phyloP scores from a whole-genome alignment of 129 eudicot genomes.

The Flaveria robusta region DNA sequence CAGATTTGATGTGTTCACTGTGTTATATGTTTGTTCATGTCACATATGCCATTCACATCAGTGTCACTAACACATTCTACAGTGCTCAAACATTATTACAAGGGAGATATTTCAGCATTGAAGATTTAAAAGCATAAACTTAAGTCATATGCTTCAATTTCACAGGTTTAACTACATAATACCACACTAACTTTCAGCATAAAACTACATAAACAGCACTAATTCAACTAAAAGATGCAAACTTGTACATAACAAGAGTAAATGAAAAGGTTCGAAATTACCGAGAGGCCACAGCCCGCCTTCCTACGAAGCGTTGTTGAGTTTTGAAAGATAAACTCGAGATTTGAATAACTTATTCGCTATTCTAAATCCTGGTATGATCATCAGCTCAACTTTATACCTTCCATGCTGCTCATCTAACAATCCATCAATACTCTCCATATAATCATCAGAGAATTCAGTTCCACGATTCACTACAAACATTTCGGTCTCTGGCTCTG shows the following conservation, averaged over 20 bases:
- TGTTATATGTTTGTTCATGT: background rate
- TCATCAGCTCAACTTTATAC: conserved; percentile 65
- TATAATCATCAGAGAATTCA: conserved; percentile 49
- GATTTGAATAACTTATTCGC: conserved; percentile 47
- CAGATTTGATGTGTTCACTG: background rate
- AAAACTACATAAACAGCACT: conserved; percentile 26
- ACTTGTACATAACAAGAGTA: conserved; percentile 23
- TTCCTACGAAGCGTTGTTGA: conserved; percentile 24
- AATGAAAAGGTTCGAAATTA: conserved; percentile 23
- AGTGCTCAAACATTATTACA: background rate
- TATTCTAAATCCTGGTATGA: conserved; percentile 62
- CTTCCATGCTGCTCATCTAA: conserved; percentile 33
- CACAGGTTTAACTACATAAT: conserved; percentile 24
- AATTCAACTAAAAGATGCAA: conserved; percentile 18
- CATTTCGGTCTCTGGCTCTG: conserved; percentile 49
- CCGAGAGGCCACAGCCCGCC: conserved; percentile 5
- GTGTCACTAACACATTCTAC: background rate
- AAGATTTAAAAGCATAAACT: conserved; percentile 30
- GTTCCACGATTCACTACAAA: conserved; percentile 55
- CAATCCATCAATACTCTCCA: conserved; percentile 55
- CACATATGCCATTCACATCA: background rate
- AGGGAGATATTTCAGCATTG: conserved; percentile 1
- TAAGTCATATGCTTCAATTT: conserved; percentile 25
- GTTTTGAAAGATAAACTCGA: conserved; percentile 54
- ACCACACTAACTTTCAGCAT: conserved; percentile 9